Percentiles rank a stretch among this genome's conserved stretches.
phyloP scores from a whole-genome alignment of 257 asterid genomes.

The Solanum chiquidenum region DNA sequence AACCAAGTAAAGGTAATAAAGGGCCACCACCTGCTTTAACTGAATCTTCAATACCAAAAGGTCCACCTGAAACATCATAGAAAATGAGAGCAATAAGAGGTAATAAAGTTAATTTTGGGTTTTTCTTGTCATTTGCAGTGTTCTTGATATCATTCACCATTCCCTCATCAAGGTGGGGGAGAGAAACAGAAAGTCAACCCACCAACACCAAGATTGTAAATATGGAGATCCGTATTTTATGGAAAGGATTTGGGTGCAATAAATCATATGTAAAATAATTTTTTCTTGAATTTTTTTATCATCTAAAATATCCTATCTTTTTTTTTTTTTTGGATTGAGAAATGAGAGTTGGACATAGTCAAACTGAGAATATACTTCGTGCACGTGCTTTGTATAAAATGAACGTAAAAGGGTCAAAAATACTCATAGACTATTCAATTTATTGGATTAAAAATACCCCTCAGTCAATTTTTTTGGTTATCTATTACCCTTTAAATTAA shows the following conservation, averaged over 20 bases:
- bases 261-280: background rate
- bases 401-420: background rate
- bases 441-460: too few relatives aligned
- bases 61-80: slow-evolving; percentile 32
- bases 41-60: slow-evolving; percentile 32
- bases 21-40: slow-evolving; percentile 26
- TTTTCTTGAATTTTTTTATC: too few relatives aligned
- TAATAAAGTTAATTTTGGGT: background rate
- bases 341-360: background rate
- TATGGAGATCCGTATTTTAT: background rate
- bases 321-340: background rate
- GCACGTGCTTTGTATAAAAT: background rate
- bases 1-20: slow-evolving; percentile 23
- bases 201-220: background rate
- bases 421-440: too few relatives aligned
- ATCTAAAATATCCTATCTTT: background rate
- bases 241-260: background rate
- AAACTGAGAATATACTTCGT: background rate
- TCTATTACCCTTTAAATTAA: too few relatives aligned
- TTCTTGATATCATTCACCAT: slow-evolving; percentile 1
- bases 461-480: too few relatives aligned
- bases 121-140: background rate
- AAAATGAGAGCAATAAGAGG: slow-evolving; percentile 27
- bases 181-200: background rate
- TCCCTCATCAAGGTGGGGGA: background rate